Conservation (phyloP, 345 rosid genomes). For the Rhodomyrtus tomentosa region DNA sequence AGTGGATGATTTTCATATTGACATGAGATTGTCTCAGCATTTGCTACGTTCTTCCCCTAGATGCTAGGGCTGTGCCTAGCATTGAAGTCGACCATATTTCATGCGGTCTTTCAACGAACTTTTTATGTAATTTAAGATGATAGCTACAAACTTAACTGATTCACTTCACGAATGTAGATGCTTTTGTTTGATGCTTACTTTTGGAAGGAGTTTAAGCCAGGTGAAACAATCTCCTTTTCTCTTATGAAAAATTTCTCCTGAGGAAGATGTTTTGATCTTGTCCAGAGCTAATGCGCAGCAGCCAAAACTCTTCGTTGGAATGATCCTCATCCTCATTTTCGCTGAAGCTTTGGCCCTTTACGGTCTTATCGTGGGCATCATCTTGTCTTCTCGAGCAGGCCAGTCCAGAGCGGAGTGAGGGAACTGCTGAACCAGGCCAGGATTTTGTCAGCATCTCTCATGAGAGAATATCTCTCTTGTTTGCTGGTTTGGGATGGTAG, state of each 20-base stretch:
- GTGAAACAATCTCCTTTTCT: neutral
- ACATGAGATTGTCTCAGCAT: neutral
- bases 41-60: neutral
- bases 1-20: neutral
- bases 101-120: neutral
- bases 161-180: neutral
- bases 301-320: conserved; percentile 40
- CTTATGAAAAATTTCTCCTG: neutral
- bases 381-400: conserved; percentile 42
- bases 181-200: neutral
- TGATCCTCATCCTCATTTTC: conserved; percentile 39
- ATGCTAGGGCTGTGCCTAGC: neutral
- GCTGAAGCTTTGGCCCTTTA: conserved; percentile 38
- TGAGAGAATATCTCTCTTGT: neutral
- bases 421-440: neutral
- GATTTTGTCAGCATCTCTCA: neutral
- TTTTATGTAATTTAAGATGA: neutral
- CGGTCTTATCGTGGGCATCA: conserved; percentile 40
- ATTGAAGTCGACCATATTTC: neutral
- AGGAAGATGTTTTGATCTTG: neutral
- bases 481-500: neutral
- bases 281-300: conserved; percentile 41
- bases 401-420: conserved; percentile 37
- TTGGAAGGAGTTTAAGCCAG: neutral
- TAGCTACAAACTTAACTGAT: neutral